phyloP scores from a whole-genome alignment of 2,329 filamentous ascomycete species.

The Xylariaceae sp. region DNA sequence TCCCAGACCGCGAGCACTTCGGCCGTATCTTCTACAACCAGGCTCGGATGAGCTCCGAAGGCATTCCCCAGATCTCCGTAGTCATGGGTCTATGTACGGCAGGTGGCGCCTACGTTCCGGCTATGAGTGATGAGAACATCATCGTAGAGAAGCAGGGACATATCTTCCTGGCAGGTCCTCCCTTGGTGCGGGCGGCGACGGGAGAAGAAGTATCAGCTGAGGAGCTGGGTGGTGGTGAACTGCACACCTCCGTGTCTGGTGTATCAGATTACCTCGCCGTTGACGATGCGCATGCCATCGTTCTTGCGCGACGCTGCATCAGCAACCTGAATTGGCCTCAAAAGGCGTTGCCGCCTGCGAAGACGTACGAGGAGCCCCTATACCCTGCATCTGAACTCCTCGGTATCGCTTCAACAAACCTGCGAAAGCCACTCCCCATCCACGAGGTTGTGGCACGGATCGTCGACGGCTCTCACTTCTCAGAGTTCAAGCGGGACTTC shows the following conservation, averaged over 20 bases:
- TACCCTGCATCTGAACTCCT: conserved; percentile 74
- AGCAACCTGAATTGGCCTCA: conserved; percentile 84
- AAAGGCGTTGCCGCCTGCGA: conserved; percentile 35
- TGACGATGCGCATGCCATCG: conserved; percentile 85
- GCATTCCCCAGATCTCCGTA: conserved; percentile 88
- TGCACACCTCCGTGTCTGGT: conserved; percentile 86
- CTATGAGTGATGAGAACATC: conserved; percentile 96
- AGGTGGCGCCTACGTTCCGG: conserved; percentile 90
- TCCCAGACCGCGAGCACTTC: conserved; percentile 92
- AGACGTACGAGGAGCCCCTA: conserved; percentile 65
- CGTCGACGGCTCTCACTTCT: conserved; percentile 83
- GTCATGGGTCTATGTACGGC: conserved; percentile 98
- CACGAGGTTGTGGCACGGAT: conserved; percentile 90
- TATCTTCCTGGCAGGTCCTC: conserved; percentile 92
- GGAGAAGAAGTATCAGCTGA: conserved; percentile 88
- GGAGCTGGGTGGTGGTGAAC: conserved; percentile 80
- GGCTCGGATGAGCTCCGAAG: conserved; percentile 80
- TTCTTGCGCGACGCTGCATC: conserved; percentile 77
- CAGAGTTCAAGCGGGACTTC: conserved; percentile 92
- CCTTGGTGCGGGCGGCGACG: conserved; percentile 91
- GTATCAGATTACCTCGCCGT: conserved; percentile 95
- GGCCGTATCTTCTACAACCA: conserved; percentile 98
- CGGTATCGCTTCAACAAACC: conserved; percentile 85
- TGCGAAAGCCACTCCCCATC: conserved; percentile 77
- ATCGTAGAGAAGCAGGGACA: conserved; percentile 95